Percentiles rank a stretch among this genome's conserved stretches.
These are phyloP conservation scores for Ammopiptanthus mongolicus DNA, from an alignment of 306 rosid species.

Conservation along the genomic window DNA sequence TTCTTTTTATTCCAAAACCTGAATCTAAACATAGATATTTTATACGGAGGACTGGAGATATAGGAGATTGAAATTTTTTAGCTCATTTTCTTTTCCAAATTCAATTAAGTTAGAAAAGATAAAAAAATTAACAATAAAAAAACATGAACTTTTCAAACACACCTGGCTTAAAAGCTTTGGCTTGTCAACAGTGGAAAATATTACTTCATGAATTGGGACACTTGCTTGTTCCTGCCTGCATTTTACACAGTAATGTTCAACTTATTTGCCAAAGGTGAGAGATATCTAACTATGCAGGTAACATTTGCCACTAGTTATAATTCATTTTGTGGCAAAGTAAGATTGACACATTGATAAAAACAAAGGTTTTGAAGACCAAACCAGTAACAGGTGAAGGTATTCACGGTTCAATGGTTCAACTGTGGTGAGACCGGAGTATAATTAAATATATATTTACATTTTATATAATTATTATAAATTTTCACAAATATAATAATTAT, in stretches of 20 bases:
- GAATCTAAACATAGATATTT: background rate
- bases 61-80: background rate
- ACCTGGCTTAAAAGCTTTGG: slow-evolving; percentile 99
- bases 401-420: background rate
- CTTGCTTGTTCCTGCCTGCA: slow-evolving; percentile 65
- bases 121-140: background rate
- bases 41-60: background rate
- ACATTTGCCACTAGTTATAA: slow-evolving; percentile 4
- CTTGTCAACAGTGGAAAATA: slow-evolving; percentile 89
- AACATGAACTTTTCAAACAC: slow-evolving; percentile 8
- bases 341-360: slow-evolving; percentile 12
- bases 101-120: background rate
- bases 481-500: background rate
- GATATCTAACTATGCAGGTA: background rate
- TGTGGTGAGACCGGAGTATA: background rate
- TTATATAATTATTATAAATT: background rate
- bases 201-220: slow-evolving; percentile 73
- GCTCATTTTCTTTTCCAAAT: background rate
- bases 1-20: background rate
- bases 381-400: background rate
- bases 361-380: background rate
- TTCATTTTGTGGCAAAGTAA: background rate
- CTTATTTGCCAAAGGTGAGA: slow-evolving; percentile 18
- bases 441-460: background rate
- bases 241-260: slow-evolving; percentile 26